Evolutionary conservation across 2,329 filamentous ascomycete species (phyloP).

Genomic region (Byssothecium circinans): DNA sequence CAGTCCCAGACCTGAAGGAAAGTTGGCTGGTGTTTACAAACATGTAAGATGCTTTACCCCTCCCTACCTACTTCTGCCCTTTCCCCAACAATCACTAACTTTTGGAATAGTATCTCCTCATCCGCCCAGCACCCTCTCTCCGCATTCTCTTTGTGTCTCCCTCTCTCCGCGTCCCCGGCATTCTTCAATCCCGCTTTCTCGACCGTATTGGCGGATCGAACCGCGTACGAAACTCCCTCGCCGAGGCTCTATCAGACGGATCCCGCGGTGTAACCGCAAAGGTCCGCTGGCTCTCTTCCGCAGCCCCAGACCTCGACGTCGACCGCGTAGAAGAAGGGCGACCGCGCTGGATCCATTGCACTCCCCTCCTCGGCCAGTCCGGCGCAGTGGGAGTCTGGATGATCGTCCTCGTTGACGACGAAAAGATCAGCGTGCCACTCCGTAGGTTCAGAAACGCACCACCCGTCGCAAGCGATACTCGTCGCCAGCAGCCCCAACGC

Average conservation of each 20-base stretch:
- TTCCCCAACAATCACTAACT: background rate
- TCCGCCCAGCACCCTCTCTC: constrained; percentile 52
- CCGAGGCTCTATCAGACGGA: constrained; percentile 66
- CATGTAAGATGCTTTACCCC: constrained; percentile 49
- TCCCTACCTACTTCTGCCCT: background rate
- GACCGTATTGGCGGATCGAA: constrained; percentile 53
- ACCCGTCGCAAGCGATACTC: constrained; percentile 31
- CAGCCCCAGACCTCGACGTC: constrained; percentile 36
- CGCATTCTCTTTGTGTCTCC: constrained; percentile 55
- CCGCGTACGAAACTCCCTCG: constrained; percentile 57
- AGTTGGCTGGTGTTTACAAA: constrained; percentile 56
- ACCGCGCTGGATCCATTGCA: constrained; percentile 75
- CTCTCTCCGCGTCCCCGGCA: constrained; percentile 53
- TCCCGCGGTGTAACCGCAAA: constrained; percentile 71
- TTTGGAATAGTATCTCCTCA: constrained; percentile 48
- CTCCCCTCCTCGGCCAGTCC: constrained; percentile 67
- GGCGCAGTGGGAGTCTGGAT: constrained; percentile 77
- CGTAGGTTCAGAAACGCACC: constrained; percentile 37
- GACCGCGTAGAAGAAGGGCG: constrained; percentile 59
- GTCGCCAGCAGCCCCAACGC: constrained; percentile 2
- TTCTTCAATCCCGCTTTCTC: constrained; percentile 53
- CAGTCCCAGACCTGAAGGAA: constrained; percentile 24
- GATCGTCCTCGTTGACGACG: constrained; percentile 69
- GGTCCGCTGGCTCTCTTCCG: constrained; percentile 64
- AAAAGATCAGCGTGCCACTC: constrained; percentile 23